Evolutionary conservation across 768 basidiomycete species (phyloP), one percentile per base, ranked within the genome.

Genomic region (Agrocybe praecox): DNA sequence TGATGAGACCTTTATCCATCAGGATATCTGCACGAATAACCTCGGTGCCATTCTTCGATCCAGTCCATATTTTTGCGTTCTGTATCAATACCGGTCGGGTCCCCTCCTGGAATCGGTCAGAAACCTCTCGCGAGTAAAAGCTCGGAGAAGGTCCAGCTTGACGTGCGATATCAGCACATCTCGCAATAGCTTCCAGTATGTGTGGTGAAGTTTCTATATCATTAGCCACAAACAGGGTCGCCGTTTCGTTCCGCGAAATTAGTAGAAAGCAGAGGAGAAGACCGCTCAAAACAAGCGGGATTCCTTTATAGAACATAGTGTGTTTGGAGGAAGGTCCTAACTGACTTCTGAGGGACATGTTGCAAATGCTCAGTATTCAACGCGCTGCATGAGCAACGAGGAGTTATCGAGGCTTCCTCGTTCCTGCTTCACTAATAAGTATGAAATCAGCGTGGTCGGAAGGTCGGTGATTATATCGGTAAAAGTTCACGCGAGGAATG

Each of bases 41-140:
- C 57, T 88, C 76, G 1, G 84, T 83, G 0, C 92, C 92, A 43
- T 89, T 84, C 23, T 84, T 66, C 21, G 71, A 67, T 8, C 92
- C 92, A 1, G 92, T 95, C 94, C 94, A 96, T 59, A 96, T 81
- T 24, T 77, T 90, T 22, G 87, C 93, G 60, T 93, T 90, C 68
- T 77, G 81, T 53, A 95, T 80, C 48, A 90, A 75, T 6, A 83
- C 76, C 1, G 90, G 76, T 49, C 75, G 76, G 2, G 91, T 89
- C 2, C 86, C 88, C 2, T 73, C 74, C 9, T 76, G 85, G 62
- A 83, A 90, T 4, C 90, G 79, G 67, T 92, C 90, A 9, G 88
- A 91, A 46, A 73, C 67, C 6, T 70, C 68, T 6, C 89, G 81
- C 14, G 66, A 49, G 57, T 77, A 64, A 56, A 88, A 89, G 54